Conservation (phyloP, 345 rosid genomes). For the Adansonia digitata region DNA sequence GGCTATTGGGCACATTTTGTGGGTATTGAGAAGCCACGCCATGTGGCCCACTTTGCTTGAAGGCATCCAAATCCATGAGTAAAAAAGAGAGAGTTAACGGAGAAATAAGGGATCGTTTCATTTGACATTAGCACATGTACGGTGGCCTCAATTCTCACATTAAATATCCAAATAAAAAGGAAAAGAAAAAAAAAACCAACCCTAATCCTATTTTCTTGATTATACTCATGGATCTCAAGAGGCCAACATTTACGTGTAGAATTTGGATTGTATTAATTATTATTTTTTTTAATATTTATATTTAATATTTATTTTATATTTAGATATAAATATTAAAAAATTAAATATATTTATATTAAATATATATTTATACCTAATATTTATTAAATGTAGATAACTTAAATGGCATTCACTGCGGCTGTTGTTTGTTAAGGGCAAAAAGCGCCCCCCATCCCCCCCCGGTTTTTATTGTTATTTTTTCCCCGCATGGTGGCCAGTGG, state of each 20-base stretch:
- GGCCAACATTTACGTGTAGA: neutral
- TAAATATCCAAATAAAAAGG: neutral
- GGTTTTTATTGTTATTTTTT: too few relatives aligned
- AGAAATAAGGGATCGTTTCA: neutral
- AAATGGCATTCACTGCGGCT: neutral
- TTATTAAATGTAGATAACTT: too few relatives aligned
- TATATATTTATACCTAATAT: too few relatives aligned
- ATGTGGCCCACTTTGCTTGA: neutral
- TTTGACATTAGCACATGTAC: neutral
- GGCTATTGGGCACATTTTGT: conserved; percentile 4
- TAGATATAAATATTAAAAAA: too few relatives aligned
- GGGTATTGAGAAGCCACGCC: neutral
- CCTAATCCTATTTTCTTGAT: neutral
- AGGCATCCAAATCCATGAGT: neutral
- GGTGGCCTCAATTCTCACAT: neutral
- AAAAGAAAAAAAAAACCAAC: neutral
- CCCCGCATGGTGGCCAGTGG: neutral
- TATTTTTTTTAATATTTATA: too few relatives aligned
- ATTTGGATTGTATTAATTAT: too few relatives aligned
- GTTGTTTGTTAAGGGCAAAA: neutral
- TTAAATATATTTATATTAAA: too few relatives aligned
- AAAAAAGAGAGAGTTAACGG: neutral
- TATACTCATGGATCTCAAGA: neutral
- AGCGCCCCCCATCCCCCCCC: neutral
- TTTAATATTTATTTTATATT: too few relatives aligned